Evolutionary conservation across 352 stramenopile genomes (phyloP).

Genomic region (Pythium dissotocum): DNA sequence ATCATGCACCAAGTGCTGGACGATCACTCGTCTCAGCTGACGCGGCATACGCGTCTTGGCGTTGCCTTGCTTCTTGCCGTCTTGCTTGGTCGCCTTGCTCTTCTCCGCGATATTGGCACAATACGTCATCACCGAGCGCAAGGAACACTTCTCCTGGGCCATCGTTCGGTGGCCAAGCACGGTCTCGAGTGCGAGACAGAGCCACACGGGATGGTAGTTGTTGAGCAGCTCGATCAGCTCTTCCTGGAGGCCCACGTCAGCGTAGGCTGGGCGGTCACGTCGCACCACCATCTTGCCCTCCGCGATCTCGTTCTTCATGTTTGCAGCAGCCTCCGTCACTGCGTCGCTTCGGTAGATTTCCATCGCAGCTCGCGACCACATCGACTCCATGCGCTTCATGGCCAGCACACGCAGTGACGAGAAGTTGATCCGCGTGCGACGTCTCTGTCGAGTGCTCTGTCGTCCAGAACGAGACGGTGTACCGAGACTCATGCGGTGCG

Average conservation of each 20-base stretch:
- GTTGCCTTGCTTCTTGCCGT: conserved; percentile 15
- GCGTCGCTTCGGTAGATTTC: conserved; percentile 58
- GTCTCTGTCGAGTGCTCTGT: conserved; percentile 16
- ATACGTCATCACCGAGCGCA: conserved; percentile 50
- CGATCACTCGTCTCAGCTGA: conserved; percentile 54
- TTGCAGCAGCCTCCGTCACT: conserved; percentile 61
- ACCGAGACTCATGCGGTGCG: conserved; percentile 9
- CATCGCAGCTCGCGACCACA: conserved; percentile 53
- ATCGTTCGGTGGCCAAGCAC: conserved; percentile 74
- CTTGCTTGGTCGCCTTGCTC: conserved; percentile 22
- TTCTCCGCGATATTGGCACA: conserved; percentile 15
- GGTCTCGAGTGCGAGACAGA: conserved; percentile 88
- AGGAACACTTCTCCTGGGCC: conserved; percentile 53
- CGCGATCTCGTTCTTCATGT: conserved; percentile 71
- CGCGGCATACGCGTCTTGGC: conserved; percentile 47
- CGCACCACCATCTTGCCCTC: conserved; percentile 81
- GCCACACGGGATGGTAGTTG: conserved; percentile 91
- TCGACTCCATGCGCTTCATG: conserved; percentile 72
- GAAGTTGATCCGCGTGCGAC: conserved; percentile 44
- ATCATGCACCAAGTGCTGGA: conserved; percentile 72
- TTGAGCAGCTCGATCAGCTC: conserved; percentile 87
- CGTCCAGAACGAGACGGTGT: neutral
- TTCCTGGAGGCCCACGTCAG: conserved; percentile 87
- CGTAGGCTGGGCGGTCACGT: conserved; percentile 87
- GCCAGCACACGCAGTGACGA: conserved; percentile 70